Evolutionary conservation across 1,139 yeast species (phyloP).

Genomic region (Geotrichum australiense): DNA sequence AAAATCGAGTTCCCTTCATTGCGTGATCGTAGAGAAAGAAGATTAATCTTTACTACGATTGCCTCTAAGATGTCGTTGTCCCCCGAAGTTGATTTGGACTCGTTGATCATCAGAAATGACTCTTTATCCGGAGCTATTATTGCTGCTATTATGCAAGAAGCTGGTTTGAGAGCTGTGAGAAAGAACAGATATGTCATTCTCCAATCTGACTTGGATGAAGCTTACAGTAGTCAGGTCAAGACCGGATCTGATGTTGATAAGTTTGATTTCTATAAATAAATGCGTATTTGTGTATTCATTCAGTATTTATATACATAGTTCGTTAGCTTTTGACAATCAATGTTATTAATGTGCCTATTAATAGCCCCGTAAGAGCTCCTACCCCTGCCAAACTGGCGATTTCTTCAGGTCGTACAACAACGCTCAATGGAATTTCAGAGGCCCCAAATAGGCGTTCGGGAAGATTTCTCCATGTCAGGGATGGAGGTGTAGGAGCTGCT

Average conservation of each 20-base stretch:
- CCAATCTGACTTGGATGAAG: constrained; percentile 95
- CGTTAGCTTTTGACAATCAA: constrained; percentile 10
- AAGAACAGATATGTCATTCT: constrained; percentile 94
- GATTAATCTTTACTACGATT: constrained; percentile 89
- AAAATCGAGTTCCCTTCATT: constrained; percentile 95
- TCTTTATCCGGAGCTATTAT: constrained; percentile 96
- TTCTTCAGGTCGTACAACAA: constrained; percentile 14
- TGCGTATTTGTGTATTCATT: neutral
- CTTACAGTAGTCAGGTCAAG: constrained; percentile 93
- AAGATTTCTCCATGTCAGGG: constrained; percentile 14
- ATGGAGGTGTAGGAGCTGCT: neutral
- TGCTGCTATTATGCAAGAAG: constrained; percentile 99
- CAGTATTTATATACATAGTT: constrained; percentile 2
- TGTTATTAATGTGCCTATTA: constrained; percentile 16
- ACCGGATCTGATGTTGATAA: constrained; percentile 93
- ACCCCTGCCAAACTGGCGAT: constrained; percentile 16
- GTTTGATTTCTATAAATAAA: constrained; percentile 89
- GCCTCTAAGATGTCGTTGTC: constrained; percentile 98
- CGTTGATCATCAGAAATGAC: constrained; percentile 90
- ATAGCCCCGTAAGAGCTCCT: constrained; percentile 17
- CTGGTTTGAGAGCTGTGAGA: constrained; percentile 96
- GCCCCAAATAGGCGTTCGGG: constrained; percentile 15
- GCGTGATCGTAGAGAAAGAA: constrained; percentile 95
- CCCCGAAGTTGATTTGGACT: constrained; percentile 94
- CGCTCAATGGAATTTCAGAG: constrained; percentile 6